phyloP scores from a whole-genome alignment of 352 stramenopile genomes.

The Elongisporangium anandrum region DNA sequence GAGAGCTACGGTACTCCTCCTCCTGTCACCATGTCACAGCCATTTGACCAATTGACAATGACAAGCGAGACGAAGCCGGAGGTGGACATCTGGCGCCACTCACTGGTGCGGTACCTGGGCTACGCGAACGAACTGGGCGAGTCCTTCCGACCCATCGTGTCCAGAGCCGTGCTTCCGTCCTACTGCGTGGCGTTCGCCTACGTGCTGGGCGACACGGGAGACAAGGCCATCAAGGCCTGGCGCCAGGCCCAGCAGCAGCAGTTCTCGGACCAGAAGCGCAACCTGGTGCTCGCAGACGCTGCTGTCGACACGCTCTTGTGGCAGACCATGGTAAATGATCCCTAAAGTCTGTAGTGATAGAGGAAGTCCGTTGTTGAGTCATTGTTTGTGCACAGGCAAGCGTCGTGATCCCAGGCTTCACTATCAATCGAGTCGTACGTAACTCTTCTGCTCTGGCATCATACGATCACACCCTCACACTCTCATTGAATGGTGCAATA shows the following conservation, averaged over 20 bases:
- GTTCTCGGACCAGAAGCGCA: slow-evolving; percentile 23
- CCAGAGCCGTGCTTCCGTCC: slow-evolving; percentile 60
- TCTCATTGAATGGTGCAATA: slow-evolving; percentile 1
- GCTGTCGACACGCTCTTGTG: slow-evolving; percentile 78
- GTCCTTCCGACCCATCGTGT: slow-evolving; percentile 77
- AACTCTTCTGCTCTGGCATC: too few relatives aligned
- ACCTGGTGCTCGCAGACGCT: slow-evolving; percentile 26
- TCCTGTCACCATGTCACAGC: slow-evolving; percentile 4
- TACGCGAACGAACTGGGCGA: slow-evolving; percentile 90
- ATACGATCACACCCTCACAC: background rate
- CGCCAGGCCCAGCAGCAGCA: slow-evolving; percentile 18
- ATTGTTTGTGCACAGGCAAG: slow-evolving; percentile 33
- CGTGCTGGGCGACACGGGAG: slow-evolving; percentile 76
- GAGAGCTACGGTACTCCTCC: too few relatives aligned
- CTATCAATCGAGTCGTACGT: slow-evolving; percentile 75
- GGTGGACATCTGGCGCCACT: slow-evolving; percentile 80
- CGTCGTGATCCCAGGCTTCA: slow-evolving; percentile 79
- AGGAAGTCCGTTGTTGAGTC: too few relatives aligned
- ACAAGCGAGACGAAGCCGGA: background rate
- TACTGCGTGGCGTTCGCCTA: slow-evolving; percentile 85
- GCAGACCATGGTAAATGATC: slow-evolving; percentile 48
- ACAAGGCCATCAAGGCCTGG: slow-evolving; percentile 57
- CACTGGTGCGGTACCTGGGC: slow-evolving; percentile 82
- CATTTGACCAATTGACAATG: slow-evolving; percentile 6
- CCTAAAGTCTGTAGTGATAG: background rate